These are phyloP conservation scores for Pythium pyrilobum DNA, from an alignment of 352 stramenopile genomes.

Conservation along the genomic window DNA sequence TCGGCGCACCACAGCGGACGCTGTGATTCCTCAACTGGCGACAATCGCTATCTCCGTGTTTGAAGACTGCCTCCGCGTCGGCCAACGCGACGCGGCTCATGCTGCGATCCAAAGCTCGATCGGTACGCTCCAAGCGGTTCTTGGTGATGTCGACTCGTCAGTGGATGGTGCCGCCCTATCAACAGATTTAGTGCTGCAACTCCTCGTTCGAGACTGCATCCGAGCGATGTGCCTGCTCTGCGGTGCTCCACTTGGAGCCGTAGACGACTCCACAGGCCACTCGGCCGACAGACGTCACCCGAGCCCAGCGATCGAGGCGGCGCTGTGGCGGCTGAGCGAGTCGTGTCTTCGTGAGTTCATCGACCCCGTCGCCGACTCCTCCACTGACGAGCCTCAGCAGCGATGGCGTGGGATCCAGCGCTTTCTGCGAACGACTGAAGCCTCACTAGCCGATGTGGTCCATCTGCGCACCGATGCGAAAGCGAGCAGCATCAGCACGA, in stretches of 20 bases:
- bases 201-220: neutral
- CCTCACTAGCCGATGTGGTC: no score
- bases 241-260: neutral
- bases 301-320: slow-evolving; percentile 2
- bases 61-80: neutral
- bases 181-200: no score
- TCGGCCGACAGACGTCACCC: neutral
- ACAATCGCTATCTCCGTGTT: neutral
- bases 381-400: neutral
- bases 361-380: no score
- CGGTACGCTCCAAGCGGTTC: neutral
- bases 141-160: neutral
- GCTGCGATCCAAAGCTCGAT: neutral
- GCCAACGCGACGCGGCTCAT: neutral
- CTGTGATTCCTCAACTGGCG: neutral
- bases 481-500: no score
- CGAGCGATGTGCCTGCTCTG: neutral
- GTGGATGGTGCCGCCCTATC: no score
- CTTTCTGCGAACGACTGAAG: no score
- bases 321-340: slow-evolving; percentile 31
- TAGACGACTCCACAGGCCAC: no score
- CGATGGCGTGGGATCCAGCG: neutral
- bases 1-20: no score
- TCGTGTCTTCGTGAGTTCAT: slow-evolving; percentile 19
- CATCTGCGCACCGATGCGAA: no score